Base-by-base conservation (phyloP, 768 basidiomycete species). In the Tricholoma furcatifolium region DNA sequence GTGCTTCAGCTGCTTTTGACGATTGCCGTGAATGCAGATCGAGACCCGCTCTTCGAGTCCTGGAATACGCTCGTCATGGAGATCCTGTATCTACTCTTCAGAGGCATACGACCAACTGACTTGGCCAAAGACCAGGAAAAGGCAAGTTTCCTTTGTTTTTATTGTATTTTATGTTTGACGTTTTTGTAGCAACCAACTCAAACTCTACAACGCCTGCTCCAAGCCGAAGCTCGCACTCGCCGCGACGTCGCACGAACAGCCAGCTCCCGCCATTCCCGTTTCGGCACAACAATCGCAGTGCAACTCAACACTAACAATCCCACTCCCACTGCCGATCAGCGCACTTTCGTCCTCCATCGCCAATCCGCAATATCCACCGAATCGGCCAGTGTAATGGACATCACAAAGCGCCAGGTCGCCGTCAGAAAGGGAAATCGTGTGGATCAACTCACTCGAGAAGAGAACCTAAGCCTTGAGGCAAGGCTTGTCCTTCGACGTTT, bases 1-100 rank as follows among this genome's bases (percentile, higher is more conserved):
- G 83, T 84, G 48, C 73, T 93, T 20, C 82, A 91, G 48, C 76
- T 98, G 1, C 70, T 99, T 9, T 74, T 95, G 42, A 94, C 93
- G 11, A 83, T 98, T 53, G 88, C 94, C 15, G 83, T 90, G 7
- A 93, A 93, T 61, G 73, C 83, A 0, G 79, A 76, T 44, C 77
- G 82, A 40, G 91, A 94, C 62, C 77, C 86, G n/a, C 76, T 93
- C 53, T 87, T 92, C 69, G 88, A 86, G 50, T 76, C 78, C 3
- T 95, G 85, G 79, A 98, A 98, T 65, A 91, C 91, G 4, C 78
- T 98, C 36, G 80, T 93, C 6, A 81, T 98, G 35, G 97, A 99
- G 70, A 95, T 95, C 24, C 79, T 98, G 53, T 96, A 96, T 67
- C 83, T 98, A 4, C 73, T 97, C 8, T 93, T 91, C 67, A 82